Percentiles rank a stretch among this genome's conserved stretches.
Conservation (phyloP, 345 rosid species). For the Euphorbia pulcherrima region DNA sequence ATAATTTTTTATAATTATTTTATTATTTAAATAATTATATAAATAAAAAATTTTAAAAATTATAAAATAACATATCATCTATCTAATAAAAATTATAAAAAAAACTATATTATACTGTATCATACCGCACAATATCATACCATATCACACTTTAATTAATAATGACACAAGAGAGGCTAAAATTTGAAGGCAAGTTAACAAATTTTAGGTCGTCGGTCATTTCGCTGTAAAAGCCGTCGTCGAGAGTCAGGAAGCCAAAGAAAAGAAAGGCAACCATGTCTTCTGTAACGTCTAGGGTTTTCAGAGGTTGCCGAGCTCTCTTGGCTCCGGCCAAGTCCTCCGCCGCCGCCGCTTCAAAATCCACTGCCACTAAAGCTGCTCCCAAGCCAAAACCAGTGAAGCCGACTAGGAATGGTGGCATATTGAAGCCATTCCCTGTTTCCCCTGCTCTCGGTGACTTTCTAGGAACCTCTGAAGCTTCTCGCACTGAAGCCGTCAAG, state of each 20-base stretch:
- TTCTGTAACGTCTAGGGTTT: constrained; percentile 49
- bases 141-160: too few relatives aligned
- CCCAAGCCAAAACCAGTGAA: constrained; percentile 30
- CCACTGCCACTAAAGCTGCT: constrained; percentile 2
- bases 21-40: too few relatives aligned
- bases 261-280: constrained; percentile 16
- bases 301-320: constrained; percentile 53
- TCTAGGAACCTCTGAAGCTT: constrained; percentile 57
- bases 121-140: too few relatives aligned
- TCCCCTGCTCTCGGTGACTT: constrained; percentile 62
- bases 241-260: background rate
- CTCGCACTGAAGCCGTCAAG: constrained; percentile 64
- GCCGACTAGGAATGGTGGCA: constrained; percentile 33
- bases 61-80: too few relatives aligned
- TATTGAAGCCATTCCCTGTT: constrained; percentile 47
- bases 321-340: constrained; percentile 47
- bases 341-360: constrained; percentile 5
- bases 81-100: too few relatives aligned
- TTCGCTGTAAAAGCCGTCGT: background rate
- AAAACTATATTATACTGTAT: too few relatives aligned
- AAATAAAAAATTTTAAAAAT: too few relatives aligned
- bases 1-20: too few relatives aligned
- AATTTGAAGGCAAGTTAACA: background rate
- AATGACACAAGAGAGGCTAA: too few relatives aligned
- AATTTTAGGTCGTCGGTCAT: background rate